A percentile compares a stretch with the other conserved stretches of the same genome.
phyloP scores from a whole-genome alignment of 176 grass and related monocot species.

The Otatea glauca region DNA sequence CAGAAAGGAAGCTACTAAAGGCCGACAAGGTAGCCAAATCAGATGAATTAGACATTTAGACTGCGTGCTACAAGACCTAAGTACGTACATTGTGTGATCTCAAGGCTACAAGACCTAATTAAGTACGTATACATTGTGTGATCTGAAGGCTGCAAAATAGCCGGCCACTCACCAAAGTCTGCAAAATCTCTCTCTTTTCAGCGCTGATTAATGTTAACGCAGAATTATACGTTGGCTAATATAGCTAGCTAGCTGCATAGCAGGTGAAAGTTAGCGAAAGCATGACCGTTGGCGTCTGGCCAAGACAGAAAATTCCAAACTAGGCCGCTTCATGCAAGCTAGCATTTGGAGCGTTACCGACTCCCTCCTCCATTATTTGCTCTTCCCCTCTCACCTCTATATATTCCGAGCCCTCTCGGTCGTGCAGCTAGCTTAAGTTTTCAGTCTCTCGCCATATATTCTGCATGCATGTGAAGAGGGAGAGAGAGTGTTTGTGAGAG shows the following conservation, averaged over 20 bases:
- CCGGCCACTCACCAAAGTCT: neutral
- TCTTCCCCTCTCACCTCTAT: constrained; percentile 27
- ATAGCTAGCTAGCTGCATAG: neutral
- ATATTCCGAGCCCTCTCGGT: constrained; percentile 33
- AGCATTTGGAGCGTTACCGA: constrained; percentile 36
- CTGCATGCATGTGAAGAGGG: constrained; percentile 50
- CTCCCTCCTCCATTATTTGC: constrained; percentile 43
- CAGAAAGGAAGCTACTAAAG: neutral
- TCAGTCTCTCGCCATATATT: neutral
- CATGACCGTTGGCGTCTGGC: constrained; percentile 56
- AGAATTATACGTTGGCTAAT: neutral
- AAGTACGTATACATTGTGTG: too few relatives aligned
- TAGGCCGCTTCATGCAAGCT: neutral
- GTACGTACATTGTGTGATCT: too few relatives aligned
- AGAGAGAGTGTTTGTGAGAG: neutral
- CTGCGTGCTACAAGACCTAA: too few relatives aligned
- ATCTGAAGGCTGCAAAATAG: neutral
- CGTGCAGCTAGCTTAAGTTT: neutral
- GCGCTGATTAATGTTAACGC: neutral
- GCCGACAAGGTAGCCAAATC: too few relatives aligned
- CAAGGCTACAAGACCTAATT: too few relatives aligned
- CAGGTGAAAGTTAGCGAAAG: constrained; percentile 12
- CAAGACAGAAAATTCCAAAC: constrained; percentile 44
- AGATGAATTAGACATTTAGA: too few relatives aligned
- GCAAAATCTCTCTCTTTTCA: neutral